Evolutionary conservation across 306 rosid genomes (phyloP).

Genomic region (Fagus sylvatica): DNA sequence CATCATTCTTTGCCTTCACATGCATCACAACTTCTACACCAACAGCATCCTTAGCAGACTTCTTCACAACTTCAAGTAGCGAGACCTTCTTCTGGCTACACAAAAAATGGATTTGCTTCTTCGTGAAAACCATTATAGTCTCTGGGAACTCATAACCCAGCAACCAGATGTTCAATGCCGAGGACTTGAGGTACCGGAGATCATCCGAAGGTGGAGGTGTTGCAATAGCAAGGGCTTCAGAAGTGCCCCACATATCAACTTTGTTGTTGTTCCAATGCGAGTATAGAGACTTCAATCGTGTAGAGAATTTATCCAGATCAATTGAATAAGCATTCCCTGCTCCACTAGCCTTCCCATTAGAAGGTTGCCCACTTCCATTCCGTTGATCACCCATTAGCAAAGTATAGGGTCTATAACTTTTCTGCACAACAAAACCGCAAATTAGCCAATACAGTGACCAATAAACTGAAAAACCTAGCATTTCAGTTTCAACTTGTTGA

Average conservation of each 20-base stretch:
- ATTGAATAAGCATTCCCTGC: slow-evolving; percentile 59
- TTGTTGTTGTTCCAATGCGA: slow-evolving; percentile 66
- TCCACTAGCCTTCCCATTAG: slow-evolving; percentile 62
- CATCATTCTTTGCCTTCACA: slow-evolving; percentile 74
- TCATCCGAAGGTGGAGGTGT: slow-evolving; percentile 90
- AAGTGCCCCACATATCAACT: slow-evolving; percentile 67
- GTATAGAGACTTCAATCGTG: slow-evolving; percentile 61
- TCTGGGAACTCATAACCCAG: slow-evolving; percentile 94
- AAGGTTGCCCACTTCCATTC: slow-evolving; percentile 62
- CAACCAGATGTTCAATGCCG: slow-evolving; percentile 80
- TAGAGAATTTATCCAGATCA: slow-evolving; percentile 60
- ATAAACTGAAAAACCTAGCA: background rate
- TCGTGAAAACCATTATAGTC: slow-evolving; percentile 84
- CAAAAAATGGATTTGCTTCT: slow-evolving; percentile 77
- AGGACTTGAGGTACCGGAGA: slow-evolving; percentile 83
- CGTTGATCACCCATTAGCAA: slow-evolving; percentile 72
- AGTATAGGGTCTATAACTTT: too few relatives aligned
- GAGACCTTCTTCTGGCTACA: slow-evolving; percentile 90
- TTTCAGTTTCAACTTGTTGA: background rate
- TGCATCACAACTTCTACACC: slow-evolving; percentile 76
- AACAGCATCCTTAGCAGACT: slow-evolving; percentile 63
- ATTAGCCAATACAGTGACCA: too few relatives aligned
- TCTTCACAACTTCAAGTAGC: slow-evolving; percentile 68
- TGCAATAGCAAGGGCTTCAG: slow-evolving; percentile 68
- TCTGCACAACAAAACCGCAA: too few relatives aligned